A percentile compares a stretch with the other conserved stretches of the same genome.
These are phyloP conservation scores for Phytopythium ostracodes DNA, from an alignment of 352 stramenopile species.

Conservation along the genomic window DNA sequence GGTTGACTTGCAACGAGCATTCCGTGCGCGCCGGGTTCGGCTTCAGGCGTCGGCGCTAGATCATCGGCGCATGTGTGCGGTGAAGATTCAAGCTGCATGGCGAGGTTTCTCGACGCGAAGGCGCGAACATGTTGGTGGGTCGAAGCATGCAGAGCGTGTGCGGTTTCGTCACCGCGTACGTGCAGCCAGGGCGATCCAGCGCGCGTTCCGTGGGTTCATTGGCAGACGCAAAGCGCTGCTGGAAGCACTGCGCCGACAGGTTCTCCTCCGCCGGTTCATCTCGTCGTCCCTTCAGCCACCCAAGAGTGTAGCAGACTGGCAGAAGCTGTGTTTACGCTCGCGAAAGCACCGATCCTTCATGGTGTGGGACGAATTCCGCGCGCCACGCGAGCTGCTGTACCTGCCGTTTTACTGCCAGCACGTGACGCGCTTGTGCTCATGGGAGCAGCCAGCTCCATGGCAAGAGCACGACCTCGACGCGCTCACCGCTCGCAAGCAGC, in stretches of 20 bases:
- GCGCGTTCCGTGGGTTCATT: slow-evolving; percentile 45
- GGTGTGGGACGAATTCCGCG: slow-evolving; percentile 75
- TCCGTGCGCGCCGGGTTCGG: slow-evolving; percentile 50
- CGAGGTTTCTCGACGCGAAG: slow-evolving; percentile 31
- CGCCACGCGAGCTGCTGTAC: slow-evolving; percentile 32
- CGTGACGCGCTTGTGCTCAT: slow-evolving; percentile 59
- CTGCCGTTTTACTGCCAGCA: slow-evolving; percentile 75
- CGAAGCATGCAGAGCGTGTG: slow-evolving; percentile 18
- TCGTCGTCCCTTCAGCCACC: neutral
- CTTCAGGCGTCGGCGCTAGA: slow-evolving; percentile 26
- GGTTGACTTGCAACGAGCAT: slow-evolving; percentile 59
- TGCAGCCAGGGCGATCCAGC: slow-evolving; percentile 43
- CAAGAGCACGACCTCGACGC: slow-evolving; percentile 28
- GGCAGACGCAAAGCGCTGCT: slow-evolving; percentile 36
- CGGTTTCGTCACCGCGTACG: slow-evolving; percentile 17
- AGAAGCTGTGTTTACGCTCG: slow-evolving; percentile 24
- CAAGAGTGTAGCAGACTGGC: slow-evolving; percentile 1
- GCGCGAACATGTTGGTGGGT: slow-evolving; percentile 20
- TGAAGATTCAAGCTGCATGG: slow-evolving; percentile 50
- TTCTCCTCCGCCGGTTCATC: neutral
- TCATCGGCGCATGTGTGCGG: slow-evolving; percentile 29
- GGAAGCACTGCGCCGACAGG: slow-evolving; percentile 28
- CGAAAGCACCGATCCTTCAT: slow-evolving; percentile 38
- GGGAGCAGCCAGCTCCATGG: slow-evolving; percentile 66
- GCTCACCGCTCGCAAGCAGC: slow-evolving; percentile 46